phyloP scores from a whole-genome alignment of 495 filamentous ascomycete species.

The Niebla homalea region DNA sequence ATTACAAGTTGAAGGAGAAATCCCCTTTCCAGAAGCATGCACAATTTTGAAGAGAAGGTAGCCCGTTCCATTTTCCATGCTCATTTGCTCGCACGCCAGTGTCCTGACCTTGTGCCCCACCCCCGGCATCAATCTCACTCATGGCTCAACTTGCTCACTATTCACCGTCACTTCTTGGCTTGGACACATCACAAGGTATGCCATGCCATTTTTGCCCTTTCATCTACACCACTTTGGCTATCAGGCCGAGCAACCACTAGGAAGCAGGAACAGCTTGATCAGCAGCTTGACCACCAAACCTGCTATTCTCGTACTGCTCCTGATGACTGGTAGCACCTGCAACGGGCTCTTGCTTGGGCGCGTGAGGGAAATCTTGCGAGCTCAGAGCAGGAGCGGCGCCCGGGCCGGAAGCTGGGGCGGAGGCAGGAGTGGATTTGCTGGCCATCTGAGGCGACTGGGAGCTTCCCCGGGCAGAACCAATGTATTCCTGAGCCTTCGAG shows the following conservation, averaged over 20 bases:
- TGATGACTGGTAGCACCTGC: constrained; percentile 16
- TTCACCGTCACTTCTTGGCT: no score
- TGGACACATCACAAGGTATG: no score
- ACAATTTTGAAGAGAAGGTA: no score
- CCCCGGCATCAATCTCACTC: no score
- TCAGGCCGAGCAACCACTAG: neutral
- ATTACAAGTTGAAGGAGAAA: no score
- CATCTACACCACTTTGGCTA: no score
- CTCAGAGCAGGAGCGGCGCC: constrained; percentile 19
- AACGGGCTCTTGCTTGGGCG: constrained; percentile 43
- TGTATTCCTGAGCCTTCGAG: constrained; percentile 68
- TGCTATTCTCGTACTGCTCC: constrained; percentile 18
- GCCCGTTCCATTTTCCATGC: no score
- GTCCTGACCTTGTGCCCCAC: no score
- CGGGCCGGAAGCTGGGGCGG: constrained; percentile 27
- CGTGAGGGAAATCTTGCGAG: constrained; percentile 45
- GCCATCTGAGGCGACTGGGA: constrained; percentile 34
- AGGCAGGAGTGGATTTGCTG: constrained; percentile 27
- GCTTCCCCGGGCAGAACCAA: constrained; percentile 39
- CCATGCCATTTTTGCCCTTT: no score
- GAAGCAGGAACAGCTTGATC: constrained; percentile 16
- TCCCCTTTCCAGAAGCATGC: no score
- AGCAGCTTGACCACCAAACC: constrained; percentile 18
- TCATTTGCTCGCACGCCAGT: no score
- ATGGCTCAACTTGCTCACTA: no score